phyloP scores from a whole-genome alignment of 768 basidiomycete species.

The Mycena kentingensis region DNA sequence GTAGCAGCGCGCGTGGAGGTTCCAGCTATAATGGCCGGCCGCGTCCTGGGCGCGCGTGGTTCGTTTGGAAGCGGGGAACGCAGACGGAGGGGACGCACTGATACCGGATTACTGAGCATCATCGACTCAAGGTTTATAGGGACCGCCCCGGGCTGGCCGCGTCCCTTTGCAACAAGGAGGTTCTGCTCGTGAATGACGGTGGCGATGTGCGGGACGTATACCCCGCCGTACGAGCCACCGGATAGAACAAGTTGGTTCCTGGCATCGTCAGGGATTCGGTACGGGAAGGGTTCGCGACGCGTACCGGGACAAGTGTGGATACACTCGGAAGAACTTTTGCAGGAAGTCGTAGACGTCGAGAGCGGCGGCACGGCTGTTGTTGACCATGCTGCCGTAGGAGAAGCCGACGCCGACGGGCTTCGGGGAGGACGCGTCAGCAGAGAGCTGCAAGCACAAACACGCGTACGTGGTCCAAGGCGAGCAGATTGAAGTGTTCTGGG shows the following conservation, averaged over 20 bases:
- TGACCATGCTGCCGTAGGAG: constrained; percentile 36
- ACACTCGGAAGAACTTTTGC: constrained; percentile 32
- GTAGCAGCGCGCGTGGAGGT: constrained; percentile 31
- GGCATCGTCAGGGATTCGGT: not conserved
- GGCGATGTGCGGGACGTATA: constrained; percentile 38
- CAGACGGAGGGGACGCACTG: constrained; percentile 9
- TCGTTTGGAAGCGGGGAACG: not conserved
- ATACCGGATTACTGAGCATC: constrained; percentile 34
- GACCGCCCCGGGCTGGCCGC: constrained; percentile 21
- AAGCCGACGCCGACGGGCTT: constrained; percentile 38
- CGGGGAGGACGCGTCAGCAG: not conserved
- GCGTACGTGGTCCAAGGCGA: constrained; percentile 31
- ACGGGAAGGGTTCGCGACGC: not conserved
- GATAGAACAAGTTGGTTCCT: constrained; percentile 31
- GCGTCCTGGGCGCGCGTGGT: constrained; percentile 25
- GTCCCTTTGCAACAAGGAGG: constrained; percentile 23
- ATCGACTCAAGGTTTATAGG: constrained; percentile 36
- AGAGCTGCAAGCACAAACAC: not conserved
- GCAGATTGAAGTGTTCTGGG: constrained; percentile 26
- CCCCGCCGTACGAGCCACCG: constrained; percentile 38
- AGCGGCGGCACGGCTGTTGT: constrained; percentile 34
- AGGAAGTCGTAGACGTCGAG: constrained; percentile 39
- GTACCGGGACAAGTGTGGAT: not conserved
- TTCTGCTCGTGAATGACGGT: constrained; percentile 38
- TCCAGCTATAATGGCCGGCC: constrained; percentile 32